Conservation (phyloP, 2,329 filamentous ascomycete genomes). For the Aspergillus brunneoviolaceus region DNA sequence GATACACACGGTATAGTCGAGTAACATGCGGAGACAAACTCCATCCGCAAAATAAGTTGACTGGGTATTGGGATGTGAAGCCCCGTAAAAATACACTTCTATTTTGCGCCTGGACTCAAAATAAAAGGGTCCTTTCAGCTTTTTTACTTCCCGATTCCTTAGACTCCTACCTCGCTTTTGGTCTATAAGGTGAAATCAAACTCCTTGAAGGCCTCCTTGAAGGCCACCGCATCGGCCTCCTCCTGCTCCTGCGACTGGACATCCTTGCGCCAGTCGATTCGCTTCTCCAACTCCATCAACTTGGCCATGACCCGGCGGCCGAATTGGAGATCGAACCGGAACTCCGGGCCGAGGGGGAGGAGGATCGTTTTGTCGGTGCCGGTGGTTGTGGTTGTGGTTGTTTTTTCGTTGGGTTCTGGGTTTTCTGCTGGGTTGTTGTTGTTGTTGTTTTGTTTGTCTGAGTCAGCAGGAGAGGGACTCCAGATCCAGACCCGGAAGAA, state of each 20-base stretch:
- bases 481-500: slow-evolving; percentile 85
- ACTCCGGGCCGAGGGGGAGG: slow-evolving; percentile 68
- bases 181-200: slow-evolving; percentile 75
- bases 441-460: too few relatives aligned
- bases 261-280: slow-evolving; percentile 84
- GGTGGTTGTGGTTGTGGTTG: not conserved
- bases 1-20: too few relatives aligned
- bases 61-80: too few relatives aligned
- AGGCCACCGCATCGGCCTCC: slow-evolving; percentile 70
- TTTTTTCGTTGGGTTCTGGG: not conserved
- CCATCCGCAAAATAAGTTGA: too few relatives aligned
- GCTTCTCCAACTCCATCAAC: slow-evolving; percentile 72
- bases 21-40: too few relatives aligned
- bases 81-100: too few relatives aligned
- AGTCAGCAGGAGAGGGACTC: slow-evolving; percentile 36
- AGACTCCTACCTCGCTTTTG: not conserved
- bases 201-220: slow-evolving; percentile 76
- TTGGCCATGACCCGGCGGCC: slow-evolving; percentile 85
- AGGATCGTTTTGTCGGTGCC: slow-evolving; percentile 64
- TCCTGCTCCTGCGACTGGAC: slow-evolving; percentile 76
- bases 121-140: too few relatives aligned
- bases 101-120: not conserved
- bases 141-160: too few relatives aligned
- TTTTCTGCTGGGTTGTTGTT: not conserved
- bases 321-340: slow-evolving; percentile 88